phyloP scores from a whole-genome alignment of 139 green algal species.

The Chlorella vulgaris region DNA sequence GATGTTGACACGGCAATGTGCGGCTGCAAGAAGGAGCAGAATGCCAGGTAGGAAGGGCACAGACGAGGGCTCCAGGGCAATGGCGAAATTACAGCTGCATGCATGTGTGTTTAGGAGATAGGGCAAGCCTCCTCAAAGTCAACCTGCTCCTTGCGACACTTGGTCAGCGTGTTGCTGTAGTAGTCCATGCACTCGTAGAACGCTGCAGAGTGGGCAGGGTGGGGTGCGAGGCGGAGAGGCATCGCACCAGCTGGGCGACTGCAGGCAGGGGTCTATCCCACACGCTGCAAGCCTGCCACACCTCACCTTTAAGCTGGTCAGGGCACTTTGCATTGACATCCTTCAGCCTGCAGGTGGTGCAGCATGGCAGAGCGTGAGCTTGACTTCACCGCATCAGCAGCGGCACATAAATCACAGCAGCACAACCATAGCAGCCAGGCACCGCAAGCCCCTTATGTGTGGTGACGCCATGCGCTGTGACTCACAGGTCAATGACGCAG shows the following conservation, averaged over 20 bases:
- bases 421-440: too few relatives aligned
- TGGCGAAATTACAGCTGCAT: too few relatives aligned
- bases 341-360: constrained; percentile 53
- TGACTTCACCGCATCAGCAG: not conserved
- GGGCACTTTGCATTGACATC: constrained; percentile 59
- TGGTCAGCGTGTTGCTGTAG: constrained; percentile 68
- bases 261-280: not conserved
- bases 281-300: not conserved
- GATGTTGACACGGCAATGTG: too few relatives aligned
- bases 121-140: constrained; percentile 49
- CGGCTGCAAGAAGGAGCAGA: too few relatives aligned
- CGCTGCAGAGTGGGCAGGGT: not conserved
- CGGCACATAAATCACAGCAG: too few relatives aligned
- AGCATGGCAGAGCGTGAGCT: not conserved
- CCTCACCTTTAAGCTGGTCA: constrained; percentile 52
- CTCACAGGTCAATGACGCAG: constrained; percentile 67
- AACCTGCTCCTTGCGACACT: constrained; percentile 66
- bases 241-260: not conserved
- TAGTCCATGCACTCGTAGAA: constrained; percentile 77
- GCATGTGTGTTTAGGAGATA: not conserved
- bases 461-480: not conserved
- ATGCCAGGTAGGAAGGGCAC: too few relatives aligned
- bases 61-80: too few relatives aligned
- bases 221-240: not conserved
- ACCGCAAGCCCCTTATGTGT: not conserved